phyloP scores from a whole-genome alignment of 805 yeast genomes.

The Lachancea sp. region DNA sequence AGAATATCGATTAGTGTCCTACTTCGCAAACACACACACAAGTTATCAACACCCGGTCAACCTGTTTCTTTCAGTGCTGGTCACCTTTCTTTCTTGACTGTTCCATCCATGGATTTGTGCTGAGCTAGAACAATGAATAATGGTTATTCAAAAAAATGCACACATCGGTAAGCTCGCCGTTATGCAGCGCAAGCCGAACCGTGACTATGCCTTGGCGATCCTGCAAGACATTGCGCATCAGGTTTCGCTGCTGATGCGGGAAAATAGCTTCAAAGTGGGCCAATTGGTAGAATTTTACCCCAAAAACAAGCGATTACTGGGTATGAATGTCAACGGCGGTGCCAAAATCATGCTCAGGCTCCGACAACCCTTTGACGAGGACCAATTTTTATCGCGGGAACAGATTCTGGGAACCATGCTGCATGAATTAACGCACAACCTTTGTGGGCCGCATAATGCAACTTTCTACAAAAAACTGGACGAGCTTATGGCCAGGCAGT shows the following conservation, averaged over 20 bases:
- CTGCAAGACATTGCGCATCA: conserved; percentile 61
- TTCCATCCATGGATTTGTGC: neutral
- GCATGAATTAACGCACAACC: conserved; percentile 83
- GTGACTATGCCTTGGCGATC: conserved; percentile 49
- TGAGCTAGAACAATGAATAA: neutral
- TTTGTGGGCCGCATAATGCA: conserved; percentile 72
- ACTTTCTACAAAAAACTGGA: conserved; percentile 62
- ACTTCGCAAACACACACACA: too few relatives aligned
- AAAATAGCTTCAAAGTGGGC: conserved; percentile 58
- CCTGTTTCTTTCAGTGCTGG: too few relatives aligned
- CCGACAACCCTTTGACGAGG: conserved; percentile 49
- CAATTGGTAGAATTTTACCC: conserved; percentile 79
- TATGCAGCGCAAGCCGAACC: conserved; percentile 41
- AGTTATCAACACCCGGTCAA: too few relatives aligned
- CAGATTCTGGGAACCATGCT: conserved; percentile 75
- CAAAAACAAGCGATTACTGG: conserved; percentile 54
- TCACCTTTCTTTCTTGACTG: too few relatives aligned
- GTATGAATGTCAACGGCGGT: conserved; percentile 79
- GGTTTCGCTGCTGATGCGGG: conserved; percentile 75
- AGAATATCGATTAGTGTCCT: too few relatives aligned
- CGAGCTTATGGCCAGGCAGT: conserved; percentile 47
- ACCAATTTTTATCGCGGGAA: conserved; percentile 52
- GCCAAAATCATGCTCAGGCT: conserved; percentile 64
- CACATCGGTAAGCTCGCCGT: conserved; percentile 36
- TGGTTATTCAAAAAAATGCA: conserved; percentile 16